Percentiles rank a stretch among this genome's conserved stretches.
phyloP scores from a whole-genome alignment of 2,329 filamentous ascomycete genomes.

The Exophiala phaeomuriformis region DNA sequence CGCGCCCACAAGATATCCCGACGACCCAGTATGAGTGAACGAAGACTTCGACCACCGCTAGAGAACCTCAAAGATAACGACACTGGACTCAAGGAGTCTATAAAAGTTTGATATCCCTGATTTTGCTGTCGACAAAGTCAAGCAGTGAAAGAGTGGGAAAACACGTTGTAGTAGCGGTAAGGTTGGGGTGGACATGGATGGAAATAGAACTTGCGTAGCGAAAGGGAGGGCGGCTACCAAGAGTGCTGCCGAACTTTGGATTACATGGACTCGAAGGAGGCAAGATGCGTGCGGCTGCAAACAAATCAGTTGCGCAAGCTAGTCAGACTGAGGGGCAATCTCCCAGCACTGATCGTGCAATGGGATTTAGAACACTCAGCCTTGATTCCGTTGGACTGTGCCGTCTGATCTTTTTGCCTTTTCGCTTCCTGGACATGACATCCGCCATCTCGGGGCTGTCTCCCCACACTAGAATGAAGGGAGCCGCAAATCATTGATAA shows the following conservation, averaged over 20 bases:
- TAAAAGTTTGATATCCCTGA: no score
- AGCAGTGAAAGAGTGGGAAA: no score
- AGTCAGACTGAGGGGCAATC: constrained; percentile 11
- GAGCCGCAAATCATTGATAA: not conserved
- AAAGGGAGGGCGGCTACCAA: constrained; percentile 12
- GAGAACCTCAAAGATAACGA: no score
- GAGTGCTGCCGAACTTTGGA: constrained; percentile 7
- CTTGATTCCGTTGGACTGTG: constrained; percentile 15
- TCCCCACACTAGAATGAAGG: not conserved
- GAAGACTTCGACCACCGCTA: no score
- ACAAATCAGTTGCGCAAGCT: constrained; percentile 9
- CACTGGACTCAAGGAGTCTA: no score
- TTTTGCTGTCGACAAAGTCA: no score
- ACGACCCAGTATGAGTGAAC: no score
- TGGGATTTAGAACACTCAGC: constrained; percentile 17
- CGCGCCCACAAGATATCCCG: no score
- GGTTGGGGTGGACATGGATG: no score
- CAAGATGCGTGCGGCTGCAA: constrained; percentile 17
- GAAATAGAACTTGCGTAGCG: not conserved
- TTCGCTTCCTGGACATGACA: constrained; percentile 2
- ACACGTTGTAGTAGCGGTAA: no score
- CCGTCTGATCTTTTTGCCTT: constrained; percentile 6
- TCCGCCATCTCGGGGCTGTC: constrained; percentile 3
- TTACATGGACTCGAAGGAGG: constrained; percentile 12
- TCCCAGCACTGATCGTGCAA: constrained; percentile 5